phyloP scores from a whole-genome alignment of 2,329 filamentous ascomycete genomes.

The Neopestalotiopsis sp. region DNA sequence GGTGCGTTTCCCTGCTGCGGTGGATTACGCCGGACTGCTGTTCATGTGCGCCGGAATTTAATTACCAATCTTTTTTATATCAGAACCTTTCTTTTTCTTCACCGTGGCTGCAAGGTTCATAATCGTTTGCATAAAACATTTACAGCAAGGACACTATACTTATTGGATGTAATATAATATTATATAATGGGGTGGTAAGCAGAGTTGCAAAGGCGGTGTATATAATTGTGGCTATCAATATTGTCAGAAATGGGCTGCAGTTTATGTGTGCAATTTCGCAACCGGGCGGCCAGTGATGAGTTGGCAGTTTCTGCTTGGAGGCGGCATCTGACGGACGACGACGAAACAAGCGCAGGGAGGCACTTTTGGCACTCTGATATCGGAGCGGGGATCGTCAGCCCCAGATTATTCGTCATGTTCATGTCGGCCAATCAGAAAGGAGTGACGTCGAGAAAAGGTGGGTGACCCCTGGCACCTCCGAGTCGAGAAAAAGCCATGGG shows the following conservation, averaged over 20 bases:
- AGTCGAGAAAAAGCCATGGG: neutral
- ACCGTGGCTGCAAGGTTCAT: neutral
- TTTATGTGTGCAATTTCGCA: neutral
- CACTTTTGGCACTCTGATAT: constrained; percentile 18
- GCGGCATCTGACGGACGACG: constrained; percentile 1
- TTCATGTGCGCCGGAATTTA: neutral
- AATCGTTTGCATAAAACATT: neutral
- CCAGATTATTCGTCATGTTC: neutral
- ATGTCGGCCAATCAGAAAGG: constrained; percentile 11
- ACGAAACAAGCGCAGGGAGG: constrained; percentile 6
- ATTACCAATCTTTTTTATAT: neutral
- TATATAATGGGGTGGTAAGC: neutral
- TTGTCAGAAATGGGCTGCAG: neutral
- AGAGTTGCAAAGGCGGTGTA: neutral
- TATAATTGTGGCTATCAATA: neutral
- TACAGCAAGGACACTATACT: neutral
- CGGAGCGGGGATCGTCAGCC: constrained; percentile 17
- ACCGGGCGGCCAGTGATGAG: neutral
- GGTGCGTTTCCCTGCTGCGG: neutral
- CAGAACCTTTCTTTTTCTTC: neutral
- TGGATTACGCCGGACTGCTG: neutral
- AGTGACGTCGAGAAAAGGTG: constrained; percentile 15
- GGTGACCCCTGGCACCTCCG: constrained; percentile 1
- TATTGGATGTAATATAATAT: neutral
- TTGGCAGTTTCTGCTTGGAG: neutral